Evolutionary conservation across 2,329 filamentous ascomycete species (phyloP), one percentile per base, ranked within the genome.

Genomic region (Epichloe sp.): DNA sequence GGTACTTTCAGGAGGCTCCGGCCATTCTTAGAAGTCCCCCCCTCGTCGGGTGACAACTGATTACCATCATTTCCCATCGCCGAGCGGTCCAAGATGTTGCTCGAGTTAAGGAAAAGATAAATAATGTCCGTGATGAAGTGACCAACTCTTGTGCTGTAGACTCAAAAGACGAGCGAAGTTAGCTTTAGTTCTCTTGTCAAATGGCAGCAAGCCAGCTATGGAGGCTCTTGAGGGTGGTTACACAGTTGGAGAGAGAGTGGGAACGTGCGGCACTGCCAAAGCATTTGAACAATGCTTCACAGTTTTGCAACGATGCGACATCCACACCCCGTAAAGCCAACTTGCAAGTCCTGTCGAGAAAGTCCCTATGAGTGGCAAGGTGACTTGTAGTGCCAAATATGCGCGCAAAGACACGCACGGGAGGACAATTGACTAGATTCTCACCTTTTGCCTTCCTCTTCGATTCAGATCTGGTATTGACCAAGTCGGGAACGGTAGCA

Each of bases 1-100:
- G 79, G 78, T 41, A 82, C 76, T 65, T 77, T 71, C 41, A 83
- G 69, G 42, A 78, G 71, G 37, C 71, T 68, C 48, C 73, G 72
- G 52, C 71, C 71, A 62, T 76, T 78, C 62, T 76, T 78, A 54
- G 66, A 62, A 54, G 58, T 62, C 53, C 64, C 53, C 64, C 60
- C 67, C 53, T 72, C 70, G 54, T 76, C 72, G 38, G 68, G 63
- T 35, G 66, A 60, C 52, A 69, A 57, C 53, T 64, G 60, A 44
- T 70, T 68, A 58, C 69, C 69, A 54, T 73, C 71, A 57, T 71
- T 74, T 47, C 70, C 65, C 63, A 68, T 68, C 44, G 71, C 68
- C 55, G 62, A 57, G 48, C 62, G 58, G 48, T 58, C 60, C 49
- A 63, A 60, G 52, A 63, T 56, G 55, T 63, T 64, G 63, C 54